Evolutionary conservation across 495 filamentous ascomycete species (phyloP).

Genomic region (Podospora fimiseda): DNA sequence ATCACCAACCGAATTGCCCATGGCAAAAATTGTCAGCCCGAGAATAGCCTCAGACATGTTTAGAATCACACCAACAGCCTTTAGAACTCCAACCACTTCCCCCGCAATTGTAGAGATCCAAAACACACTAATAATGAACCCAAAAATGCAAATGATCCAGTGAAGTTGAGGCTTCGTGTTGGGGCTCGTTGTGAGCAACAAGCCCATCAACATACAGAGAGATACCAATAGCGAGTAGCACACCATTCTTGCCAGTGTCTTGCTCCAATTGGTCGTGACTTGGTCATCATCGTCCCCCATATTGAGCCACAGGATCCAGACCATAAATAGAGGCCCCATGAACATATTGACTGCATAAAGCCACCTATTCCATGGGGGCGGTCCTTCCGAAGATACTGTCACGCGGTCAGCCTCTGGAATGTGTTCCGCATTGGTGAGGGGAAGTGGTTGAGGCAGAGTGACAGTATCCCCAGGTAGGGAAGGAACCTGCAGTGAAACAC

Average conservation of each 20-base stretch:
- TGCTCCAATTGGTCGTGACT: conserved; percentile 14
- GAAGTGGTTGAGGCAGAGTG: not conserved
- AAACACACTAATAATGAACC: conserved; percentile 84
- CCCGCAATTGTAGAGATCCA: conserved; percentile 97
- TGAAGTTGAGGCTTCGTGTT: conserved; percentile 58
- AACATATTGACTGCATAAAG: conserved; percentile 78
- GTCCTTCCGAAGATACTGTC: conserved; percentile 20
- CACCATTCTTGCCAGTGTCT: conserved; percentile 51
- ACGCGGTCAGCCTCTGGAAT: conserved; percentile 19
- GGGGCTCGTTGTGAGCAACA: conserved; percentile 58
- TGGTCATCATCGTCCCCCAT: conserved; percentile 43
- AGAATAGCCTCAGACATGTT: conserved; percentile 94
- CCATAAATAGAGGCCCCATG: conserved; percentile 78
- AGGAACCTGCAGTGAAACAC: not conserved
- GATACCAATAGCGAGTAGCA: conserved; percentile 68
- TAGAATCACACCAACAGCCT: conserved; percentile 86
- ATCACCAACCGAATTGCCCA: conserved; percentile 92
- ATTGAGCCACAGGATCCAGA: conserved; percentile 71
- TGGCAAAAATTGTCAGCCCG: conserved; percentile 92
- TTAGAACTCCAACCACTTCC: conserved; percentile 92
- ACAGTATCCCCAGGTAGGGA: not conserved
- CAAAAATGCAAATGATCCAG: conserved; percentile 72
- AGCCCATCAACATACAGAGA: conserved; percentile 51
- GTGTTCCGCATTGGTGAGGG: not conserved
- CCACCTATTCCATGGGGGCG: conserved; percentile 81